phyloP scores from a whole-genome alignment of 2,329 filamentous ascomycete genomes.

The Verticillium isaacii region DNA sequence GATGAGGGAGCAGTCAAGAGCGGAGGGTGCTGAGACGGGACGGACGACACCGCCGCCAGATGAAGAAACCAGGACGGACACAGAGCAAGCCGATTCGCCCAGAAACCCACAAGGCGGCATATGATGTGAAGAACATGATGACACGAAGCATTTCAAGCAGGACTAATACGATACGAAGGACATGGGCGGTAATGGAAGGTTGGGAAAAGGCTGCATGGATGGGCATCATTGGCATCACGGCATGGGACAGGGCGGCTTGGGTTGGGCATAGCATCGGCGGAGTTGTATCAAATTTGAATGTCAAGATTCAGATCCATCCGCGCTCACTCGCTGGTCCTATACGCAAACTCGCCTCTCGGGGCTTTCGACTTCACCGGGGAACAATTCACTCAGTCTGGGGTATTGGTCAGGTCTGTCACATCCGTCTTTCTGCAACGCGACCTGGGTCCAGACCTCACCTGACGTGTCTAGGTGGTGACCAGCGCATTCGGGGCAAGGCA shows the following conservation, averaged over 20 bases:
- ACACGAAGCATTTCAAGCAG: not conserved
- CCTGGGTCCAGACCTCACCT: too few species aligned
- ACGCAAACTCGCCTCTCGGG: too few species aligned
- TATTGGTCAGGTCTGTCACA: too few species aligned
- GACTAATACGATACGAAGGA: not conserved
- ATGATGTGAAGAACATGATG: not conserved
- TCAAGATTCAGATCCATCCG: too few species aligned
- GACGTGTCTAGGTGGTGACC: too few species aligned
- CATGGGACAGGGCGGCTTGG: not conserved
- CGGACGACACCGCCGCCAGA: not conserved
- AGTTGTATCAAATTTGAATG: not conserved
- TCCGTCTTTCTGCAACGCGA: too few species aligned
- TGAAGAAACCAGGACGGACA: not conserved
- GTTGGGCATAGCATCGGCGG: not conserved
- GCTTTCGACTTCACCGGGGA: too few species aligned
- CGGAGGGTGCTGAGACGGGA: not conserved
- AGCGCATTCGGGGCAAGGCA: too few species aligned
- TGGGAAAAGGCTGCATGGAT: not conserved
- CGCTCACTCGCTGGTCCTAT: too few species aligned
- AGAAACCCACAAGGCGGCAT: not conserved
- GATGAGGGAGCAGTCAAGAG: not conserved
- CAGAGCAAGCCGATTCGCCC: not conserved
- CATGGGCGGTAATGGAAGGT: not conserved
- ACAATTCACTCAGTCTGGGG: too few species aligned
- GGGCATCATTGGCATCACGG: not conserved